A percentile compares a stretch with the other conserved stretches of the same genome.
These are phyloP conservation scores for Erigeron philadelphicus DNA, from an alignment of 140 eudicot genomes.

Conservation along the genomic window DNA sequence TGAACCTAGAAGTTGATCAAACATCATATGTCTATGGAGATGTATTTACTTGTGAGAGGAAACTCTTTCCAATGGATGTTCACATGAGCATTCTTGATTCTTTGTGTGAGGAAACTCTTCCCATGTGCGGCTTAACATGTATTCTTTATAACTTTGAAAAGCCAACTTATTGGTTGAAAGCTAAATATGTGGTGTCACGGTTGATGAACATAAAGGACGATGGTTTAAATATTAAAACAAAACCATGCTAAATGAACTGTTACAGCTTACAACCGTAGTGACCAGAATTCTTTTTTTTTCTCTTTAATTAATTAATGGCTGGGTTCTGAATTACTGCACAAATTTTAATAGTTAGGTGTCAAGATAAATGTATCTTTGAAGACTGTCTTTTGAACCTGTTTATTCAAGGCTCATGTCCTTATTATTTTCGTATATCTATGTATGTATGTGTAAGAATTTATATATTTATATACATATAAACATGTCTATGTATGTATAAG, in stretches of 20 bases:
- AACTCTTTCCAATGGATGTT: too few species aligned
- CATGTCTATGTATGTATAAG: constrained; percentile 1
- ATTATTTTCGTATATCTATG: neutral
- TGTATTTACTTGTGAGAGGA: too few species aligned
- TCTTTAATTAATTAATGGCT: neutral
- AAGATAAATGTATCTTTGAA: neutral
- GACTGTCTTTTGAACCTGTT: neutral
- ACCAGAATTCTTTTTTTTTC: neutral
- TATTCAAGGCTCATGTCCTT: neutral
- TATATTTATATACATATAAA: neutral
- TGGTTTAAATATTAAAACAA: neutral
- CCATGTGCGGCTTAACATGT: neutral
- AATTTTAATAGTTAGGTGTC: too few species aligned
- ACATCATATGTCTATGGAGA: too few species aligned
- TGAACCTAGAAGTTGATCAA: too few species aligned
- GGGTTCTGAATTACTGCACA: neutral
- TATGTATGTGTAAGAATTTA: neutral
- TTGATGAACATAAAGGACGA: neutral
- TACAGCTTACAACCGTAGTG: neutral
- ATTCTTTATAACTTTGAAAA: neutral
- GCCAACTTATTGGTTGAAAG: neutral
- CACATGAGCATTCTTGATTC: too few species aligned
- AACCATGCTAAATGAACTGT: neutral
- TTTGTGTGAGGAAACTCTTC: too few species aligned
- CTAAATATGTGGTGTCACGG: neutral